Percentiles rank a stretch among this genome's conserved stretches.
phyloP scores from a whole-genome alignment of 176 grass and related monocot genomes.

The Aegilops sharonensis region DNA sequence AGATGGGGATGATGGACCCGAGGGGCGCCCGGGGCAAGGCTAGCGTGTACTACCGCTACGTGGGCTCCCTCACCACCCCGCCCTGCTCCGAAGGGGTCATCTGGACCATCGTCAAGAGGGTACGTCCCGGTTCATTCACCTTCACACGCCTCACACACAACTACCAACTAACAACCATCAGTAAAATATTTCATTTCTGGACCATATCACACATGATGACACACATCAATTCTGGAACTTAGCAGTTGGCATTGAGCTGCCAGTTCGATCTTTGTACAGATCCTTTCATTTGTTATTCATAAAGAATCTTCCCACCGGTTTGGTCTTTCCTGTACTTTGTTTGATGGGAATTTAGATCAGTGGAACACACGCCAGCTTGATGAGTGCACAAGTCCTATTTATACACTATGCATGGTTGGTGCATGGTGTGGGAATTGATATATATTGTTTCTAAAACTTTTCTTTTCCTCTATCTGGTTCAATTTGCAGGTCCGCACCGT shows the following conservation, averaged over 20 bases:
- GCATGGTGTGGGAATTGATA: neutral
- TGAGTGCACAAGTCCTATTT: too few relatives aligned
- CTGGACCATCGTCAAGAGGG: neutral
- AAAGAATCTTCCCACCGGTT: too few relatives aligned
- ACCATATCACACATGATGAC: too few relatives aligned
- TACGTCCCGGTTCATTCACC: neutral
- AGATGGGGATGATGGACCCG: conserved; percentile 37
- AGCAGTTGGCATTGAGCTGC: neutral
- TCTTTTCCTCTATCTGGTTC: neutral
- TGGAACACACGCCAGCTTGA: too few relatives aligned
- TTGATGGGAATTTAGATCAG: too few relatives aligned
- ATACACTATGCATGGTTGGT: neutral
- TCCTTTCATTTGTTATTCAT: too few relatives aligned
- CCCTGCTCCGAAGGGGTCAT: too few relatives aligned
- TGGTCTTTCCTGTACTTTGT: too few relatives aligned
- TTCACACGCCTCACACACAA: too few relatives aligned
- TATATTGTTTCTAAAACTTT: neutral
- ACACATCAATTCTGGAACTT: neutral
- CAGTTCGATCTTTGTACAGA: too few relatives aligned
- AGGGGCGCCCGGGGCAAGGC: conserved; percentile 11
- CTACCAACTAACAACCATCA: neutral
- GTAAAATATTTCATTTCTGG: too few relatives aligned
- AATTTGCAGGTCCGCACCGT: conserved; percentile 53
- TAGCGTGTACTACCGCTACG: conserved; percentile 65
- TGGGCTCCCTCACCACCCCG: conserved; percentile 45